Base-by-base conservation (phyloP, 371 early-diverging fungal species). In the Nematocida ausubeli region DNA sequence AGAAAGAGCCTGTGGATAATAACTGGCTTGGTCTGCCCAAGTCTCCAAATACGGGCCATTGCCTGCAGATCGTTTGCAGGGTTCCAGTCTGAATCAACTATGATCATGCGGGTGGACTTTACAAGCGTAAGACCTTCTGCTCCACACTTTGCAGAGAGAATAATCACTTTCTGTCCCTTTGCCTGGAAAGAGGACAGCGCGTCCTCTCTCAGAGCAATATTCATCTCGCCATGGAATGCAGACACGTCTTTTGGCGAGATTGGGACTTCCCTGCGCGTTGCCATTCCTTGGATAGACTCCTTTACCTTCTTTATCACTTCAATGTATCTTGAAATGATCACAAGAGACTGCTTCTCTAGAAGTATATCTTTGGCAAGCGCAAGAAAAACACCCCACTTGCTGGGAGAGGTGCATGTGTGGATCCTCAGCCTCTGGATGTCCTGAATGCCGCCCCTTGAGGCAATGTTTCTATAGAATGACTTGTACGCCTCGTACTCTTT, bases 11-110 rank as follows among this genome's bases (percentile, higher is more conserved):
- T n/a, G 32, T 75, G 78, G 7, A 75, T 75, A 2, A 42, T 35
- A 9, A 75, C 78, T 9, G 78, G 78, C 50, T 2, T n/a, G 22
- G 89, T 92, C 86, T 95, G 94, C 16, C 94, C 96, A 69, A 93
- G 92, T 82, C 94, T 89, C 86, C 93, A 93, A 66, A 90, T 91
- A 69, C 95, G 89, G 16, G 91, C 91, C 82, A 92, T 90, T 0
- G 95, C 96, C 85, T 95, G 94, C 69, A 93, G 82, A 85, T 95
- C 95, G 83, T 92, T 92, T 83, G 93, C 93, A 24, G 95, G 95
- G 84, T 94, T 95, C 93, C 93, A 94, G 82, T 95, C 94, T 68
- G 91, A 90, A 86, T 95, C 95, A 84, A 90, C 92, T 65, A 94
- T 92, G 54, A 94, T 91, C 75, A 92, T 92, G 0, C 92, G 92